Evolutionary conservation across 164 flowering plant species (phyloP).

Genomic region (Sextonia rubra): DNA sequence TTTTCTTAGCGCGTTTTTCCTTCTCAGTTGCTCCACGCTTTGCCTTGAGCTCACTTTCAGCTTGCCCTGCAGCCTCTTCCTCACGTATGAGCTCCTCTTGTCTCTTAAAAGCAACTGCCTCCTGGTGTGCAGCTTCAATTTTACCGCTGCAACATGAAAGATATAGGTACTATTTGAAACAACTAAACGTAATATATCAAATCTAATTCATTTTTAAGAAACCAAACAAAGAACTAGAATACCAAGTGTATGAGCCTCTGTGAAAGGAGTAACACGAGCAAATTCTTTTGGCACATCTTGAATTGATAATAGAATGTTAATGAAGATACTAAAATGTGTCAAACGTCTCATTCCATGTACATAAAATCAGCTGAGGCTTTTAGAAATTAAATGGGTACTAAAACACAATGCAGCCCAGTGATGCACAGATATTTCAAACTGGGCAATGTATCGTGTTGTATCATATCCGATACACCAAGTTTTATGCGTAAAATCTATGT

Average conservation of each 20-base stretch:
- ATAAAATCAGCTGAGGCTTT: too few species aligned
- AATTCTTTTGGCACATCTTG: not conserved
- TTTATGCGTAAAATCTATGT: too few species aligned
- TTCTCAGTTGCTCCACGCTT: conserved; percentile 66
- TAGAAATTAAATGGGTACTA: too few species aligned
- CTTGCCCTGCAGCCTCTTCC: conserved; percentile 84
- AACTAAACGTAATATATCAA: not conserved
- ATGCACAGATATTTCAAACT: too few species aligned
- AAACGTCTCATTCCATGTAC: not conserved
- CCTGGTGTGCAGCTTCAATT: conserved; percentile 97
- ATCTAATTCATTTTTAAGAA: not conserved
- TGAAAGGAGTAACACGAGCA: not conserved
- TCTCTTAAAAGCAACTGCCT: conserved; percentile 91
- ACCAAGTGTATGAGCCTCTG: not conserved
- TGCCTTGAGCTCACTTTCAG: conserved; percentile 76
- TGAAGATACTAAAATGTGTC: not conserved
- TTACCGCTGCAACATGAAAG: conserved; percentile 44
- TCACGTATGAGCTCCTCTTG: conserved; percentile 99
- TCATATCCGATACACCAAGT: too few species aligned
- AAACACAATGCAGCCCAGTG: too few species aligned
- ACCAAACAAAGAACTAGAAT: not conserved
- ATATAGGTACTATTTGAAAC: not conserved
- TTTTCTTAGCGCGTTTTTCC: conserved; percentile 89
- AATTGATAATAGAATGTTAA: not conserved
- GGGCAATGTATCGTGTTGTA: too few species aligned